These are phyloP conservation scores for Eremothecium cymbalariae DNA, from an alignment of 1,139 yeast species.

Conservation along the genomic window DNA sequence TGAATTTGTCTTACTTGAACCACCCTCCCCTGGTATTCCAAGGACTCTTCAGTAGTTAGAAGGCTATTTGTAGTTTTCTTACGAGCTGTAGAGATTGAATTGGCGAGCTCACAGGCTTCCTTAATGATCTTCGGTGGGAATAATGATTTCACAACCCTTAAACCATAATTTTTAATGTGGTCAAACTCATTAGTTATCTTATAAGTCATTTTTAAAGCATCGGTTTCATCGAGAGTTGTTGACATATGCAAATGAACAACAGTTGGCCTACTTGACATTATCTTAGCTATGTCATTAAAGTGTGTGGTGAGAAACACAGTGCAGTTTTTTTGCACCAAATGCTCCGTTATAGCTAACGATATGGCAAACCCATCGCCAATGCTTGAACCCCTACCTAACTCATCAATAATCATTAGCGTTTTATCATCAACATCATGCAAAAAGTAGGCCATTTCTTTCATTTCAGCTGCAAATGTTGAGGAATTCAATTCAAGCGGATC, in stretches of 20 bases:
- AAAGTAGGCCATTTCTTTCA: conserved; percentile 40
- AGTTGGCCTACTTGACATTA: conserved; percentile 28
- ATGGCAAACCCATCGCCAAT: conserved; percentile 38
- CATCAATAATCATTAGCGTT: conserved; percentile 39
- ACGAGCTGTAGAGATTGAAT: conserved; percentile 14
- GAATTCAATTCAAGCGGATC: conserved; percentile 32
- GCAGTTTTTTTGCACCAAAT: conserved; percentile 25
- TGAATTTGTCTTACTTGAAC: conserved; percentile 21
- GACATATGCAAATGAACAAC: conserved; percentile 32
- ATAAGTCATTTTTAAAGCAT: conserved; percentile 30
- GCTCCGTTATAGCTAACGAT: conserved; percentile 35
- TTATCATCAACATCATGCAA: conserved; percentile 30
- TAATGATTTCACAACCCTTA: conserved; percentile 25
- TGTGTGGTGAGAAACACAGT: conserved; percentile 37
- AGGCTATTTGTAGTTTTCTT: conserved; percentile 3
- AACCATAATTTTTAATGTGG: conserved; percentile 29
- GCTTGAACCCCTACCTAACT: conserved; percentile 41
- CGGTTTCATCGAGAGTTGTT: conserved; percentile 16
- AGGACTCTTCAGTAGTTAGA: conserved; percentile 5
- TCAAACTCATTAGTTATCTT: conserved; percentile 23
- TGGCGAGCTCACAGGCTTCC: conserved; percentile 28
- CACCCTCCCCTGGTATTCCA: conserved; percentile 5
- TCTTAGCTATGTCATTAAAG: conserved; percentile 34
- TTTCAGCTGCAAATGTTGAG: conserved; percentile 40
- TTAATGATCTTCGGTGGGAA: conserved; percentile 25